Evolutionary conservation across 1,284 basidiomycete genomes (phyloP).

Genomic region (Cerrena zonata): DNA sequence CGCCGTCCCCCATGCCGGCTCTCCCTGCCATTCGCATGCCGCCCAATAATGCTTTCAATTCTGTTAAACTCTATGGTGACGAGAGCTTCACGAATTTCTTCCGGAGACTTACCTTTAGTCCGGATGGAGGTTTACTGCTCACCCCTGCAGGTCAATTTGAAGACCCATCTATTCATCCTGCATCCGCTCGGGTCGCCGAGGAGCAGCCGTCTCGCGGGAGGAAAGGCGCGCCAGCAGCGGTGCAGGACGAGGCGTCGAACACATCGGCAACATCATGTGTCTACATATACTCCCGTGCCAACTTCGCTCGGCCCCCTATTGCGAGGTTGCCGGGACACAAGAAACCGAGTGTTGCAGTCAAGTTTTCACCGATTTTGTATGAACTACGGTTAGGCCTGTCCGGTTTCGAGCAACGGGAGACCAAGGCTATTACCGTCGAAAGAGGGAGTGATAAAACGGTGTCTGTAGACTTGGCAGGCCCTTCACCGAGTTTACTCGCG

Average conservation of each 20-base stretch:
- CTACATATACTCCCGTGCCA: conserved; percentile 92
- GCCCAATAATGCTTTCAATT: conserved; percentile 44
- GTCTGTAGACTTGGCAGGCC: conserved; percentile 41
- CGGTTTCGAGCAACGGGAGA: conserved; percentile 37
- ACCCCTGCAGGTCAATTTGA: conserved; percentile 97
- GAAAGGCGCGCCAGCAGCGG: conserved; percentile 37
- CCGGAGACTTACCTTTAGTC: conserved; percentile 86
- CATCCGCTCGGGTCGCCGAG: conserved; percentile 31
- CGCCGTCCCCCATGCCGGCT: conserved; percentile 86
- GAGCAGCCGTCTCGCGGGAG: conserved; percentile 49
- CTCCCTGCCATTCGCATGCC: conserved; percentile 76
- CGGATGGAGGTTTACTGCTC: conserved; percentile 87
- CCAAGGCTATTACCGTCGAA: conserved; percentile 53
- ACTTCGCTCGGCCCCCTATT: conserved; percentile 85
- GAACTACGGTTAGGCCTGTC: conserved; percentile 67
- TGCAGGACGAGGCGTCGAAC: conserved; percentile 25
- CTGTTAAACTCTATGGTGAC: conserved; percentile 83
- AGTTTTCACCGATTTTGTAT: conserved; percentile 91
- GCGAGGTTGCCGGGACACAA: conserved; percentile 95
- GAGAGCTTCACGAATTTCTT: conserved; percentile 96
- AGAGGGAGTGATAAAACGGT: conserved; percentile 69
- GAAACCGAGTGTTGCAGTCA: conserved; percentile 88
- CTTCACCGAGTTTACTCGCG: conserved; percentile 16
- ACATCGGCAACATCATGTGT: conserved; percentile 53
- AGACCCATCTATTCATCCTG: conserved; percentile 65